phyloP scores from a whole-genome alignment of 441 rosid genomes.

The California macrophylla region DNA sequence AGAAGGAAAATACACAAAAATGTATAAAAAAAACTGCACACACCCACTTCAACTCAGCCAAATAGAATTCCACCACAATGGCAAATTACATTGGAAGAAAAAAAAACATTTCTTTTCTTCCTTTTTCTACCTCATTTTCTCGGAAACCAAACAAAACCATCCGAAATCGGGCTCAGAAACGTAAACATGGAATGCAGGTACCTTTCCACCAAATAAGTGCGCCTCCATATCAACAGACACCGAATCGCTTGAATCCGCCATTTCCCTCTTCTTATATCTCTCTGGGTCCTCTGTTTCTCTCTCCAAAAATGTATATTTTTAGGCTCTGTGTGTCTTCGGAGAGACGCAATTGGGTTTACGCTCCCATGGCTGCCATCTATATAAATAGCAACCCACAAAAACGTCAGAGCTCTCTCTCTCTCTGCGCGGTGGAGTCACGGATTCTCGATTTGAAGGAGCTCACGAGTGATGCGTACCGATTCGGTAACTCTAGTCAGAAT shows the following conservation, averaged over 20 bases:
- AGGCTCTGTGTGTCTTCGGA: too few species aligned
- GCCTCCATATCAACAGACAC: conserved; percentile 23
- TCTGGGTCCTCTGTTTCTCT: background rate
- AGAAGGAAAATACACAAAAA: background rate
- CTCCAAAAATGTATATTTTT: too few species aligned
- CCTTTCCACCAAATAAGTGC: conserved; percentile 20
- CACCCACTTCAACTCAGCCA: background rate
- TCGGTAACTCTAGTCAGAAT: too few species aligned
- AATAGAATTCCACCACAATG: background rate
- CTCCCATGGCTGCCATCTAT: too few species aligned
- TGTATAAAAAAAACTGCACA: background rate
- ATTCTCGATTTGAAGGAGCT: too few species aligned
- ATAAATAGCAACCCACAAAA: too few species aligned
- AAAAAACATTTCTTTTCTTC: background rate
- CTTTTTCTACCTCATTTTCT: background rate
- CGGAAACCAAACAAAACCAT: background rate
- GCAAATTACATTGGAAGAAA: background rate
- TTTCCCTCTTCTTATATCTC: background rate
- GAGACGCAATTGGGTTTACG: too few species aligned
- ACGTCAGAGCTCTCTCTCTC: too few species aligned
- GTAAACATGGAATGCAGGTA: conserved; percentile 9
- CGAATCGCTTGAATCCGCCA: conserved; percentile 29
- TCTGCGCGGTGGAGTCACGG: too few species aligned
- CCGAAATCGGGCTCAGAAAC: background rate
- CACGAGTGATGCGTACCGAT: too few species aligned